Base-by-base conservation (phyloP, 176 grass and related monocot genomes). In the Zea luxurians region DNA sequence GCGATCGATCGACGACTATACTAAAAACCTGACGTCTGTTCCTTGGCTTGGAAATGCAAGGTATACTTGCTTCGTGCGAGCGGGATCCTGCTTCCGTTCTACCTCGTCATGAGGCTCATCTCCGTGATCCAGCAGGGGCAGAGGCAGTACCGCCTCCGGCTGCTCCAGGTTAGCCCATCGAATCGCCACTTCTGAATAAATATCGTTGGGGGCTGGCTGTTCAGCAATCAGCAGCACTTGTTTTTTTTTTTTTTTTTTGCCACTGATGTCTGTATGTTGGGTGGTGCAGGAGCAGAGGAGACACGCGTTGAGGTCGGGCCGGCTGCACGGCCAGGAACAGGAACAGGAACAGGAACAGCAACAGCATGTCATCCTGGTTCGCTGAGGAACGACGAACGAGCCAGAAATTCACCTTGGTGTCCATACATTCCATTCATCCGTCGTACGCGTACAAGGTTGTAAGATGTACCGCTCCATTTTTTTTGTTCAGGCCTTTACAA, bases 11-110 rank as follows among this genome's bases (percentile, higher is more conserved):
- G 41, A 59, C 27, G 27, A 27, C 27, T 27, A 27, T 27, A 27
- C 1, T 27, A 27, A 27, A 27, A 4, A 48, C 10, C 12, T 73
- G n/a, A 11, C 18, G 8, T 12, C 35, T 52, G 37, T 38, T 60
- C 1, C 62, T 50, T 75, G 34, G 46, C 18, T 65, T 38, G n/a
- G 45, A 62, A 93, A 93, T 27, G n/a, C 45, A 63, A 93, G 91
- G 57, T 93, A 55, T 86, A 86, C 64, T 35, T 90, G 60, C 75
- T 93, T 52, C 83, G 91, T 57, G 91, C 88, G 2, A 88, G 85
- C 60, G 91, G 85, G 65, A 93, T 93, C 71, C 64, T 93, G 49
- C 55, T 93, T 79, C 91, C 91, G 2, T 93, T 88, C 74, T 93
- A 90, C 68, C 84, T 73, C 1, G 66, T 93, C 13, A 87, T 93